Evolutionary conservation across 805 yeast genomes (phyloP).

Genomic region (Starmerella sirachaensis): DNA sequence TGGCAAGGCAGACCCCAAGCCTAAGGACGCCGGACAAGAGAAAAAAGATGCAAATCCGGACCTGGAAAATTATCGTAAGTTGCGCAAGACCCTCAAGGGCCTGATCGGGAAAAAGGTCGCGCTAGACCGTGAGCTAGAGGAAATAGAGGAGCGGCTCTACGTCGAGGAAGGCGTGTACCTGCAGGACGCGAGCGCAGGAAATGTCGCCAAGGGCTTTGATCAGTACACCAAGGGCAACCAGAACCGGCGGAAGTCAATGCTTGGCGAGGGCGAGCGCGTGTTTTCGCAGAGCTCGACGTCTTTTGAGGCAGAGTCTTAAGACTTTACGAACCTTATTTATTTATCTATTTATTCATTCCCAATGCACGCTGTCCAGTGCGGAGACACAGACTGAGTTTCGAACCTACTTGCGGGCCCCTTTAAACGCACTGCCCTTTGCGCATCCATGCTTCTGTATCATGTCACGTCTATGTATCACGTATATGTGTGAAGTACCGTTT

Average conservation of each 20-base stretch:
- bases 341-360: not conserved
- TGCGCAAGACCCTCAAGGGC: slow-evolving; percentile 54
- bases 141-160: slow-evolving; percentile 68
- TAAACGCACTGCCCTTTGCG: no score
- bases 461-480: no score
- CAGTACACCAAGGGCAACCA: slow-evolving; percentile 46
- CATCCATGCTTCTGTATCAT: no score
- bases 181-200: slow-evolving; percentile 60
- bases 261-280: slow-evolving; percentile 62
- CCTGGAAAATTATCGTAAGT: slow-evolving; percentile 44
- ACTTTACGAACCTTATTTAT: no score
- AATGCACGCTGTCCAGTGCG: no score
- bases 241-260: slow-evolving; percentile 38
- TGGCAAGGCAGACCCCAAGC: not conserved
- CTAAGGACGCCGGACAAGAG: not conserved
- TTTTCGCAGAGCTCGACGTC: slow-evolving; percentile 55
- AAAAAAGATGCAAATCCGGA: slow-evolving; percentile 7
- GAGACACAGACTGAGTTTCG: no score
- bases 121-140: slow-evolving; percentile 42
- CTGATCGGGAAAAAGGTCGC: slow-evolving; percentile 49
- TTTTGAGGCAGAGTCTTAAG: slow-evolving; percentile 17
- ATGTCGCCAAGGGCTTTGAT: slow-evolving; percentile 85
- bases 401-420: no score
- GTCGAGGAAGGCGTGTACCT: slow-evolving; percentile 69
- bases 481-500: no score